Conservation (phyloP, 2,329 filamentous ascomycete genomes). For the Fusarium nurragi region DNA sequence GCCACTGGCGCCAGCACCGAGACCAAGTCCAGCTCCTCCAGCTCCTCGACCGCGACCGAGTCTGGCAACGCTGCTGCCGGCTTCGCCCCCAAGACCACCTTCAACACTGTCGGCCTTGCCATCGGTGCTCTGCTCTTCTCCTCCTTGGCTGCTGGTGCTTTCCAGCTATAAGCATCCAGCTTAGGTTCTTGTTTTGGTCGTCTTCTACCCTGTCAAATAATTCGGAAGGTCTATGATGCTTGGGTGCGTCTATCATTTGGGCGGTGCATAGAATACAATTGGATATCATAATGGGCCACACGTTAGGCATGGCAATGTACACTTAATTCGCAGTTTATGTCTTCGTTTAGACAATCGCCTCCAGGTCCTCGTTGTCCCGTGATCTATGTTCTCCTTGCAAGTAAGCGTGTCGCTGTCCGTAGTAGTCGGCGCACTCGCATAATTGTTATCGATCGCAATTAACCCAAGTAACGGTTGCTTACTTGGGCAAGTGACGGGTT, state of each 20-base stretch:
- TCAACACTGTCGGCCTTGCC: slow-evolving; percentile 48
- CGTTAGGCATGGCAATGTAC: slow-evolving; percentile 19
- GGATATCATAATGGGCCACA: slow-evolving; percentile 26
- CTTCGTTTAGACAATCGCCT: neutral
- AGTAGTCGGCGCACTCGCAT: neutral
- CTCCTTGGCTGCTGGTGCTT: slow-evolving; percentile 42
- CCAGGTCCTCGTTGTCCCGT: slow-evolving; percentile 36
- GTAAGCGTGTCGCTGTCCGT: neutral
- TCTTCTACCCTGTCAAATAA: slow-evolving; percentile 16
- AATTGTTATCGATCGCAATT: too few relatives aligned
- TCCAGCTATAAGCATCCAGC: slow-evolving; percentile 37
- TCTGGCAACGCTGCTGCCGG: slow-evolving; percentile 37
- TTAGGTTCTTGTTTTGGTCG: neutral
- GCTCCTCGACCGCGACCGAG: slow-evolving; percentile 19
- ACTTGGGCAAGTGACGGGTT: too few relatives aligned
- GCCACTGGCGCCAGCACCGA: slow-evolving; percentile 7
- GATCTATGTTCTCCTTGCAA: neutral
- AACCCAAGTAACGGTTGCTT: too few relatives aligned
- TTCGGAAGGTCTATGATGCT: slow-evolving; percentile 17
- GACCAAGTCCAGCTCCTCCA: slow-evolving; percentile 13
- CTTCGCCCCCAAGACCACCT: slow-evolving; percentile 35
- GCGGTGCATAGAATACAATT: slow-evolving; percentile 1
- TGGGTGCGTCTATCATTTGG: slow-evolving; percentile 9
- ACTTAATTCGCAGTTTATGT: slow-evolving; percentile 15
- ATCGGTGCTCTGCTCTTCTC: slow-evolving; percentile 52